Evolutionary conservation across 1,284 basidiomycete genomes (phyloP), one percentile per base, ranked within the genome.

Genomic region (Trametes sp.): DNA sequence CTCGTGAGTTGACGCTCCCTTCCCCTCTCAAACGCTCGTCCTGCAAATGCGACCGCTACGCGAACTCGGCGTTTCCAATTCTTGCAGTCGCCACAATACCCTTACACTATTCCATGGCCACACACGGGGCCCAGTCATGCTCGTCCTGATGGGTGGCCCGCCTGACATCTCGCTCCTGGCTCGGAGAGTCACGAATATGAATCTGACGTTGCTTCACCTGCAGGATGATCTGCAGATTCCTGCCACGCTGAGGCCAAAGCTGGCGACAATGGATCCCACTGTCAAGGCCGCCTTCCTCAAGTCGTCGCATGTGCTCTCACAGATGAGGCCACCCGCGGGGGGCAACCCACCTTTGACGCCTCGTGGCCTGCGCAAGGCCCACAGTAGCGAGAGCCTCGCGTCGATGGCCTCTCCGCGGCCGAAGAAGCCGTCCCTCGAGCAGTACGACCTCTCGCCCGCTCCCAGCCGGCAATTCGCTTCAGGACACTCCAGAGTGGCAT

Each of bases 201-300:
- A 49, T n/a, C 54, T 60, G 24, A 61, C 59, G 53, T 55, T 57
- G 53, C 54, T 63, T 19, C 62, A 54, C 28, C 36, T 36, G 14
- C 70, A 94, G 92, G 90, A 94, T 73, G 90, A 94, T 58, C 85
- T 94, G 49, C 92, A 96, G 77, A 94, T 95, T 38, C 93, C 94
- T 4, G 77, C 84, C 0, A 87, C 85, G 11, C 78, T 95, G 19
- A 84, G 93, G 13, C 87, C 88, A 1, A 94, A 94, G 75, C 84
- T 96, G 6, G 80, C 82, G 42, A 85, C 85, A 24, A 92, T 96
- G 84, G 92, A 93, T 64, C 78, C 87, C 0, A 86, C 88, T 1
- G 93, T 96, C 42, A 95, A 95, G 72, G 91, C 91, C 3, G 91
- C 92, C n/a, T 95, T 96, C 91, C 79, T 96, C 59, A 93, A 92